Conservation (phyloP, 2,329 filamentous ascomycete genomes). For the Lasiodiplodia citricola region DNA sequence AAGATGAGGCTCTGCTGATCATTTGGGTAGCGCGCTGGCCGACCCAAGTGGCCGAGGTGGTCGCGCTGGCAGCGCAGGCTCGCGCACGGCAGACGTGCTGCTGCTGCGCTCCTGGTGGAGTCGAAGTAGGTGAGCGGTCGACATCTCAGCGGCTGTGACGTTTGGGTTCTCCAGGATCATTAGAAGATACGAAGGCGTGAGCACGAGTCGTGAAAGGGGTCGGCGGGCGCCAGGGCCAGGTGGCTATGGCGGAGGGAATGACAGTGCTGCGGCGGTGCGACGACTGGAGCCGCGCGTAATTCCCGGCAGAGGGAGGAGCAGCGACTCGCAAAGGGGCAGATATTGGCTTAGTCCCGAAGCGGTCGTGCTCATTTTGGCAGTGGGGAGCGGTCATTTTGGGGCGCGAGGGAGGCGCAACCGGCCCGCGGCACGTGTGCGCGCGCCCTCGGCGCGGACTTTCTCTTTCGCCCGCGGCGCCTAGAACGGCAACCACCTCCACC, state of each 20-base stretch:
- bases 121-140: background rate
- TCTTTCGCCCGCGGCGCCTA: background rate
- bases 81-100: background rate
- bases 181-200: constrained; percentile 13
- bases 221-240: background rate
- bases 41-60: background rate
- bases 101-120: background rate
- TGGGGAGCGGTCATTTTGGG: background rate
- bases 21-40: background rate
- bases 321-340: constrained; percentile 9
- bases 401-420: background rate
- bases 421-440: background rate
- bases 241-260: background rate
- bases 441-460: constrained; percentile 1
- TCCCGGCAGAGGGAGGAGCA: background rate
- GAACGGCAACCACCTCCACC: constrained; percentile 2
- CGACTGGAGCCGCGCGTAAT: background rate
- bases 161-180: background rate
- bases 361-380: constrained; percentile 13
- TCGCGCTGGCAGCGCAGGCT: background rate
- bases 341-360: constrained; percentile 20
- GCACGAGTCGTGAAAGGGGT: constrained; percentile 9
- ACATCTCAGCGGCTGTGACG: background rate
- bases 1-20: constrained; percentile 1
- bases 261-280: background rate